These are phyloP conservation scores for Kwoniella dendrophila DNA, from an alignment of 768 basidiomycete genomes.

Conservation along the genomic window DNA sequence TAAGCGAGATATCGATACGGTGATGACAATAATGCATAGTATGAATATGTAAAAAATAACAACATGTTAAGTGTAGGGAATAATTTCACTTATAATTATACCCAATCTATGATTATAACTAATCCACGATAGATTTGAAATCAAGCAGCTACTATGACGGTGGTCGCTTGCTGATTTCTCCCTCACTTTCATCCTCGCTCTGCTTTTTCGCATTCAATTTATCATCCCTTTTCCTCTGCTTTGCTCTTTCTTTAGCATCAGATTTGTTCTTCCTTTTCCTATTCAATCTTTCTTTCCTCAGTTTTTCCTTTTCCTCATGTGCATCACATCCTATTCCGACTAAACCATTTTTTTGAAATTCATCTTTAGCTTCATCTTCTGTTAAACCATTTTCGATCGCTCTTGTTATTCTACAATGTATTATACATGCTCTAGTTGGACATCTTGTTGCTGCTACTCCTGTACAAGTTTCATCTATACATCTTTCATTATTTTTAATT, in stretches of 20 bases:
- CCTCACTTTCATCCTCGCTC: neutral
- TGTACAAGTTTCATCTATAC: constrained; percentile 30
- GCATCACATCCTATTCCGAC: constrained; percentile 53
- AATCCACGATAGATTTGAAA: too few species aligned
- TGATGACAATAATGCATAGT: neutral
- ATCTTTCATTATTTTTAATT: constrained; percentile 5
- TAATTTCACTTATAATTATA: too few species aligned
- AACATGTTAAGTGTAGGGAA: neutral
- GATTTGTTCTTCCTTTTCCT: constrained; percentile 44
- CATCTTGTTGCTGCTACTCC: constrained; percentile 47
- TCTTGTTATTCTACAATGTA: constrained; percentile 48
- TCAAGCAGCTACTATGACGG: too few species aligned
- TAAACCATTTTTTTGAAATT: constrained; percentile 38
- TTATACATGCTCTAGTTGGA: constrained; percentile 46
- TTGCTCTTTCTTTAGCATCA: constrained; percentile 26
- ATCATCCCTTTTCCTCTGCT: constrained; percentile 17
- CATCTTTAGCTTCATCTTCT: constrained; percentile 31
- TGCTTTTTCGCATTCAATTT: neutral
- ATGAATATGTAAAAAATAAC: neutral
- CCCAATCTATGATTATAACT: neutral
- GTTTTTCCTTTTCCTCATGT: constrained; percentile 54
- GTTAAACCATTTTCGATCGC: constrained; percentile 37
- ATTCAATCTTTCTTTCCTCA: constrained; percentile 42
- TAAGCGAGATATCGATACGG: neutral
- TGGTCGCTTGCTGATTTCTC: constrained; percentile 3